phyloP scores from a whole-genome alignment of 768 basidiomycete species.

The Lactarius quietus region DNA sequence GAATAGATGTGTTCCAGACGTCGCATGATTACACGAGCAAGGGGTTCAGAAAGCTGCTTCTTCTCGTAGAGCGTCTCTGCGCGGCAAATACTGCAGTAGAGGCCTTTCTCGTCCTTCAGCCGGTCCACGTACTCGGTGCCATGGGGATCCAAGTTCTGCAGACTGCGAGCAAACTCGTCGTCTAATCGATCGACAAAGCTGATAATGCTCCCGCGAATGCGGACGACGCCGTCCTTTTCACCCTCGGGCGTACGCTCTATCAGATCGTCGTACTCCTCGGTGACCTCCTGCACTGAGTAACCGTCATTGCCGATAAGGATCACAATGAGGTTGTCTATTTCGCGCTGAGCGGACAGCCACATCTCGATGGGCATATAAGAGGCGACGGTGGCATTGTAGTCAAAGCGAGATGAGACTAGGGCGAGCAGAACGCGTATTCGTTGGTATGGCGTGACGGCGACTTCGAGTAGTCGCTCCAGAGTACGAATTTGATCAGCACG shows the following conservation, averaged over 20 bases:
- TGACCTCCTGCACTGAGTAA: slow-evolving; percentile 84
- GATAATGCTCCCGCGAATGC: slow-evolving; percentile 92
- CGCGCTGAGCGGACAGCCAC: slow-evolving; percentile 83
- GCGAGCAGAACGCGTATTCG: slow-evolving; percentile 92
- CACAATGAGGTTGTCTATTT: slow-evolving; percentile 84
- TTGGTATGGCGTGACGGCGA: slow-evolving; percentile 86
- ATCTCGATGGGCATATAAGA: slow-evolving; percentile 90
- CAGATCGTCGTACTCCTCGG: slow-evolving; percentile 89
- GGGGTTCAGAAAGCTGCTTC: slow-evolving; percentile 68
- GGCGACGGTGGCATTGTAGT: slow-evolving; percentile 87
- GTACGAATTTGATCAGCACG: slow-evolving; percentile 91
- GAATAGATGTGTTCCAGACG: slow-evolving; percentile 97
- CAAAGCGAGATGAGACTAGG: slow-evolving; percentile 91
- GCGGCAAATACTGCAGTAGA: slow-evolving; percentile 91
- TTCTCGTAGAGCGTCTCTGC: slow-evolving; percentile 91
- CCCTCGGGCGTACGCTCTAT: slow-evolving; percentile 73
- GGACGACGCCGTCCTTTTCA: slow-evolving; percentile 70
- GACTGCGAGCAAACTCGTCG: slow-evolving; percentile 95
- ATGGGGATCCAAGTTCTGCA: slow-evolving; percentile 98
- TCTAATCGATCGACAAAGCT: slow-evolving; percentile 94
- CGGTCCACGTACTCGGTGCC: slow-evolving; percentile 99
- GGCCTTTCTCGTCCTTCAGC: slow-evolving; percentile 90
- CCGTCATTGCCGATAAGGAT: slow-evolving; percentile 66
- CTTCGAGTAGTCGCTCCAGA: slow-evolving; percentile 80
- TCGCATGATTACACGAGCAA: slow-evolving; percentile 89